Base-by-base conservation (phyloP, 1,284 basidiomycete species). In the Pascua guehoae region DNA sequence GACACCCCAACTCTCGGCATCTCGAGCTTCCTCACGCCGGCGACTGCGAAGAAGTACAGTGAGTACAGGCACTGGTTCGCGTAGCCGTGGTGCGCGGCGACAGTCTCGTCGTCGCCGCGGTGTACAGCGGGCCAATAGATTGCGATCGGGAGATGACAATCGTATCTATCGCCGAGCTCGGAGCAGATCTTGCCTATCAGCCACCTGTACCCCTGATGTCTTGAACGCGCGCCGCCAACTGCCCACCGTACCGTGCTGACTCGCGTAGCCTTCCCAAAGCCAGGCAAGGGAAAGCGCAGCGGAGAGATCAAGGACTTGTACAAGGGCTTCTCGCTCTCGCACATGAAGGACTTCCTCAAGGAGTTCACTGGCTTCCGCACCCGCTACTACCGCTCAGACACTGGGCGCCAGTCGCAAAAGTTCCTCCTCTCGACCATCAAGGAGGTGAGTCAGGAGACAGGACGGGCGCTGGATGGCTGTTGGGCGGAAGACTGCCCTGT, bases 381-480 rank as follows among this genome's bases (percentile, higher is more conserved):
- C 56, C 62, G 79, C 53, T 79, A 79, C 73, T 79, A 82, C 72
- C 74, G 78, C 46, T 77, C 73, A 2, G 73, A 90, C 83, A 89
- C 86, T 10, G 96, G 95, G 18, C 75, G 76, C 52, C 70, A 80
- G 56, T 78, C 88, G 66, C 91, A 96, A 72, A 75, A 83, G 60
- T 98, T 92, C 92, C 81, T 98, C 50, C 77, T 89, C 62, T 79
- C 80, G 47, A 87, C 82, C 69, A 85, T 96, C 64, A 70, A 80
- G 36, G 80, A 89, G 24, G 24, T 32, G 24, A 32, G 24, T 32
- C 24, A 32, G 24, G 42, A 4, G 24, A n/a, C n/a, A n/a, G 3
- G 24, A 32, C 3, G 24, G 24, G 24, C 24, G 24, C 4, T 3
- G 24, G 24, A 32, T 32, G 4, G 24, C 24, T 32, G 24, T 32